phyloP scores from a whole-genome alignment of 306 rosid species.

The Lithocarpus polystachyus region DNA sequence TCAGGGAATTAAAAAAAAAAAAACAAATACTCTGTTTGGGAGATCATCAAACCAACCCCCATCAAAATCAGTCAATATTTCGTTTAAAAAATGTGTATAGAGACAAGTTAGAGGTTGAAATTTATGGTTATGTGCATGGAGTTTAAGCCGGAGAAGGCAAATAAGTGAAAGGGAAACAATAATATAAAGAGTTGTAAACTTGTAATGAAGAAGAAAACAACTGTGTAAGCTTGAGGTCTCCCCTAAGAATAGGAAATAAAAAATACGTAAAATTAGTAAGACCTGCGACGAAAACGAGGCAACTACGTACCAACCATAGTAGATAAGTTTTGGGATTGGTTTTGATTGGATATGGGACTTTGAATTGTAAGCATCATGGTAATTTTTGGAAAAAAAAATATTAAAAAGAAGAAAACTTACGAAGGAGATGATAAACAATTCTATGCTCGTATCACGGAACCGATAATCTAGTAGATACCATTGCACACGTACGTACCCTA shows the following conservation, averaged over 20 bases:
- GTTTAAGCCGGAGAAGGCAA: not conserved
- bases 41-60: not conserved
- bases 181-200: not conserved
- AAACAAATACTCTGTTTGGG: not conserved
- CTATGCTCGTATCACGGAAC: not conserved
- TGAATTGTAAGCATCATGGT: not conserved
- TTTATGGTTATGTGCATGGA: not conserved
- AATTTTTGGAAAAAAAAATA: not conserved
- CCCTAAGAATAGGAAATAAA: not conserved
- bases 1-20: not conserved
- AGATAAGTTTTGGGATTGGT: not conserved
- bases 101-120: not conserved
- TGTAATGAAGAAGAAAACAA: not conserved
- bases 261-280: not conserved
- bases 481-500: constrained; percentile 17
- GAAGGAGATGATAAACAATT: not conserved
- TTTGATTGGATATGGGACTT: constrained; percentile 8
- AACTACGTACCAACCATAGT: constrained; percentile 18
- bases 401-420: not conserved
- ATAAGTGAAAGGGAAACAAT: not conserved
- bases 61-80: not conserved
- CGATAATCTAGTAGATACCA: not conserved
- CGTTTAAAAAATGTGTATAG: not conserved
- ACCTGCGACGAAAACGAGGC: constrained; percentile 15
- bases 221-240: not conserved